phyloP scores from a whole-genome alignment of 768 basidiomycete species.

The Hebeloma cylindrosporum region DNA sequence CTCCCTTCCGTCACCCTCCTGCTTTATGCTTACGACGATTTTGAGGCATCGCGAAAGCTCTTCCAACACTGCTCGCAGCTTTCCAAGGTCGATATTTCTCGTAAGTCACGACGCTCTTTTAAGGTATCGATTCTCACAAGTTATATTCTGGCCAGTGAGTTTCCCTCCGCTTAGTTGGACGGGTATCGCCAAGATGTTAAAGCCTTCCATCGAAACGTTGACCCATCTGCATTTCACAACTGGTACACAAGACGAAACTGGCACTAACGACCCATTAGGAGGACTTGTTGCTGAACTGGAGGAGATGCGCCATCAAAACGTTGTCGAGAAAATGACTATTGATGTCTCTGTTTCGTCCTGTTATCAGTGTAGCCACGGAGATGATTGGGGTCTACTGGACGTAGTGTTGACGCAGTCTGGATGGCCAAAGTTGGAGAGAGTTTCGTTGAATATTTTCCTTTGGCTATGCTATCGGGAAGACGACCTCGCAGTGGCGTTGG shows the following conservation, averaged over 20 bases:
- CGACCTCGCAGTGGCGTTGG: slow-evolving; percentile 1
- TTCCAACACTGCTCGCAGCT: neutral
- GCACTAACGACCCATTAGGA: neutral
- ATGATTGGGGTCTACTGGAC: slow-evolving; percentile 5
- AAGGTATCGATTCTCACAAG: neutral
- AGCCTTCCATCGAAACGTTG: slow-evolving; percentile 1
- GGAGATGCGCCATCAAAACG: neutral
- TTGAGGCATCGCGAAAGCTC: neutral
- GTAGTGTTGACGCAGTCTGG: neutral
- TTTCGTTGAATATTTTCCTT: neutral
- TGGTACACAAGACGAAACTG: neutral
- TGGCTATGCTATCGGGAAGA: neutral
- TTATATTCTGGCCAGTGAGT: neutral
- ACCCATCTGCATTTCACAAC: neutral
- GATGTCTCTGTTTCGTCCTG: neutral
- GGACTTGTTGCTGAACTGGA: slow-evolving; percentile 1
- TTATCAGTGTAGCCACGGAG: neutral
- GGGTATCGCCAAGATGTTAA: neutral
- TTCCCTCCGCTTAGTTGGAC: neutral
- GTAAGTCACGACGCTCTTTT: neutral
- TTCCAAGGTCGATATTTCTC: neutral
- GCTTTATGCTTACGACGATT: neutral
- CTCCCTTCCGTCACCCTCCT: neutral
- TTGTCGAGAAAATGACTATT: neutral
- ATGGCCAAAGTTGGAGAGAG: neutral